Evolutionary conservation across 73 alveolate species (phyloP), one percentile per base, ranked within the genome.

Genomic region (Paramecium octaurelia): DNA sequence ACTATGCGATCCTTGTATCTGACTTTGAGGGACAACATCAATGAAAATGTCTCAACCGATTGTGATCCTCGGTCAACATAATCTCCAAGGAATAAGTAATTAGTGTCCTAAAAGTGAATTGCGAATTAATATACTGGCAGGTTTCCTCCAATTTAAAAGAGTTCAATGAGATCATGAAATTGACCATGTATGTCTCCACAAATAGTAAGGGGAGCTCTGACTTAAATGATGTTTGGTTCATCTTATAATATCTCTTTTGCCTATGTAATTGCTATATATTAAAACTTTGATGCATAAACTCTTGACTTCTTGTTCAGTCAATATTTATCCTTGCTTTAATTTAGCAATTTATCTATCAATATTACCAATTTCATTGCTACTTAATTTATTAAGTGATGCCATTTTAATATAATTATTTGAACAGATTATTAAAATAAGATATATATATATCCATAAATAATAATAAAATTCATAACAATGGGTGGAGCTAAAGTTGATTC

Each of bases 131-230:
- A 46, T 89, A 89, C 95, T 21, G 97, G 97, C 20, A 96, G 94
- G 50, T 95, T 86, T 14, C 99, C 99, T 59, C 96, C 96, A 34
- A 95, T 95, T 92, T 87, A 89, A 88, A 96, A 96, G 9, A 96
- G 88, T 93, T 95, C 99, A 70, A 97, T 77, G 38, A 98, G 93
- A 94, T 98, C 99, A 83, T 97, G 98, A 93, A 95, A 97, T 85
- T 98, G 99, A 58, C 99, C 99, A 92, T 98, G 99, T 44, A 98
- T 92, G 93, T 98, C 99, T 38, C 99, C 99, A 92, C 99, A 98
- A 44, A 97, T 96, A 36, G 99, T 97, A 50, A 98, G 98, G 27
- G 99, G 98, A 21, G 95, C 85, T 60, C 93, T 71, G 4, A 97
- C 98, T 12, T 73, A 42, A 60, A 76, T 71, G 68, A 93, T 85